Evolutionary conservation across 1,284 basidiomycete genomes (phyloP).

Genomic region (Amylostereum areolatum): DNA sequence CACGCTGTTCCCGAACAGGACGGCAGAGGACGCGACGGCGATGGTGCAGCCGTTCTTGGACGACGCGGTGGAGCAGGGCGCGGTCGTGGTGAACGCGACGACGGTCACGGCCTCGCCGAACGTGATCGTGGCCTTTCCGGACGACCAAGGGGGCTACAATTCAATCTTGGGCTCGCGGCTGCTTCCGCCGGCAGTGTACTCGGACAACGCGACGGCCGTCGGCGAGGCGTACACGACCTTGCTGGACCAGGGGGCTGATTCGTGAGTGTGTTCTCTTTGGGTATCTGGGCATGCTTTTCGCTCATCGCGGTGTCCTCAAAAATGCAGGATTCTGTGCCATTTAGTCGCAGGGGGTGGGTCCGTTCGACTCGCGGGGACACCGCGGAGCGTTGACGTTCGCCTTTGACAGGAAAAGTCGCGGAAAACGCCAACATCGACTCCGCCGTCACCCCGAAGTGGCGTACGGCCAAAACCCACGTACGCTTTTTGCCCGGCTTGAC

Average conservation of each 20-base stretch:
- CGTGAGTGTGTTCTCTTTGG: background rate
- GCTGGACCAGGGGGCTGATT: conserved; percentile 4
- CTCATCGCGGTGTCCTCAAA: background rate
- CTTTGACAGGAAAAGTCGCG: conserved; percentile 21
- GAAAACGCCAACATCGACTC: conserved; percentile 21
- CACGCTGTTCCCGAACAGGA: conserved; percentile 13
- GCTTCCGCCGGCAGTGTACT: conserved; percentile 15
- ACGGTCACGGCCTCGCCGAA: conserved; percentile 10
- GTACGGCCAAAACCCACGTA: conserved; percentile 26
- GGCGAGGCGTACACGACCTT: conserved; percentile 8
- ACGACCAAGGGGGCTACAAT: conserved; percentile 15
- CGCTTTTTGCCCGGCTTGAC: conserved; percentile 7
- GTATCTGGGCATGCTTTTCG: no score
- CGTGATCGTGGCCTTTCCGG: conserved; percentile 13
- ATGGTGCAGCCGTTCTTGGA: conserved; percentile 22
- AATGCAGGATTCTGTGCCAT: conserved; percentile 2
- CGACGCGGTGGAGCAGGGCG: conserved; percentile 12
- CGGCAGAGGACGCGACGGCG: conserved; percentile 12
- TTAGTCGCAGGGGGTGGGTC: conserved; percentile 10
- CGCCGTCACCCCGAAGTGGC: conserved; percentile 26
- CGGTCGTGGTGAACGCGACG: conserved; percentile 2
- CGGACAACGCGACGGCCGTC: conserved; percentile 8
- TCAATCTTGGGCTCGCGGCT: conserved; percentile 18
- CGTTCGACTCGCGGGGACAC: background rate
- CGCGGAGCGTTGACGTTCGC: background rate